phyloP scores from a whole-genome alignment of 805 yeast species.

The Starmera dryadoides region DNA sequence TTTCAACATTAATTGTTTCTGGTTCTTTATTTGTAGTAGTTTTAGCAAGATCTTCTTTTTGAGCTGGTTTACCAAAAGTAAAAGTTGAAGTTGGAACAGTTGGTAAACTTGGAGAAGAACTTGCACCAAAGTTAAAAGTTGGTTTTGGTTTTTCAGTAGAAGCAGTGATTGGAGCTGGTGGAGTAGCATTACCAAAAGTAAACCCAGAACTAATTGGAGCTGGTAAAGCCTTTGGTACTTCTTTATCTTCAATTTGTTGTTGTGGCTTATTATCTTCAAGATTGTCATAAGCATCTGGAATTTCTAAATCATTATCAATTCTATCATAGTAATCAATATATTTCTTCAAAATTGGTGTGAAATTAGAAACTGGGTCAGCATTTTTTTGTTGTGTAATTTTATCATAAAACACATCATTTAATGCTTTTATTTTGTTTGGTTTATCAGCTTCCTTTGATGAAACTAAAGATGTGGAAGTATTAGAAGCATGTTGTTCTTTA shows the following conservation, averaged over 20 bases:
- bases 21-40: conserved; percentile 1
- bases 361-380: conserved; percentile 45
- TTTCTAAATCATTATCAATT: conserved; percentile 22
- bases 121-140: conserved; percentile 20
- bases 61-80: conserved; percentile 3
- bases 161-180: conserved; percentile 1
- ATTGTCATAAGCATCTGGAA: conserved; percentile 8
- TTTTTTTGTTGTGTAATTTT: conserved; percentile 35
- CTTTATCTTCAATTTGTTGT: neutral
- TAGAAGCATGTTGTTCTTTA: neutral
- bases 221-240: conserved; percentile 12
- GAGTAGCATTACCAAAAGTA: conserved; percentile 7
- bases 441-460: conserved; percentile 19
- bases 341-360: conserved; percentile 47
- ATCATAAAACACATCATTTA: conserved; percentile 52
- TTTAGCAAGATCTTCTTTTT: conserved; percentile 6
- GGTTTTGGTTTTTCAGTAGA: conserved; percentile 1
- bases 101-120: conserved; percentile 3
- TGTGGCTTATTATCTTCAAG: conserved; percentile 7
- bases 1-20: conserved; percentile 12
- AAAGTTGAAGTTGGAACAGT: neutral
- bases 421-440: conserved; percentile 50
- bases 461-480: neutral
- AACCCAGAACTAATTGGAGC: conserved; percentile 7
- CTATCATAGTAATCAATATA: conserved; percentile 46